These are phyloP conservation scores for Phyllosticta paracitricarpa DNA, from an alignment of 2,329 filamentous ascomycete genomes.

Conservation along the genomic window DNA sequence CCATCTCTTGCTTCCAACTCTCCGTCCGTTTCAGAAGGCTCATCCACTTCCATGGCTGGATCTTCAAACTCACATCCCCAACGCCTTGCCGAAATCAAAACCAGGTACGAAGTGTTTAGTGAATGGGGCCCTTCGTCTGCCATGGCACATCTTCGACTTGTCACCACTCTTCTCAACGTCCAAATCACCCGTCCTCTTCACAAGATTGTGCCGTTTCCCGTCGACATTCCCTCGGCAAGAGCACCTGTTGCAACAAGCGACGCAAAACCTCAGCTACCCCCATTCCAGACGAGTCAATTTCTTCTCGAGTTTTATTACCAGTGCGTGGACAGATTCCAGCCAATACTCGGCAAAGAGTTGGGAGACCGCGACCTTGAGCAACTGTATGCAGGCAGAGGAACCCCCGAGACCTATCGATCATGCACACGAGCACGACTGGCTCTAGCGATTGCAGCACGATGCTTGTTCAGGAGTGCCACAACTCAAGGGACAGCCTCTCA, in stretches of 20 bases:
- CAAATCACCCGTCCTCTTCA: slow-evolving; percentile 6
- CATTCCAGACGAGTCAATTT: slow-evolving; percentile 2
- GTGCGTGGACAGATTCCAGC: slow-evolving; percentile 3
- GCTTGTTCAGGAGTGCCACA: slow-evolving; percentile 7
- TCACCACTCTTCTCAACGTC: slow-evolving; percentile 4
- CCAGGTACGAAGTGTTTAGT: neutral
- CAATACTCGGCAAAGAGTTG: slow-evolving; percentile 1
- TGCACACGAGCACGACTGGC: slow-evolving; percentile 5
- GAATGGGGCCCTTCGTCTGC: slow-evolving; percentile 9
- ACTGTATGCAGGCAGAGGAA: neutral
- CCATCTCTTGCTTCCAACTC: neutral
- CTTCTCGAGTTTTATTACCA: slow-evolving; percentile 10
- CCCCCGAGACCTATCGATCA: slow-evolving; percentile 4
- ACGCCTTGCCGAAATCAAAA: neutral
- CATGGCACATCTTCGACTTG: slow-evolving; percentile 5
- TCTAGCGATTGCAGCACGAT: neutral
- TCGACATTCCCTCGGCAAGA: slow-evolving; percentile 1
- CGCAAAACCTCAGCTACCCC: neutral
- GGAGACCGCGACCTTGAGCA: slow-evolving; percentile 6
- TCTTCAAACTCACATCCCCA: neutral
- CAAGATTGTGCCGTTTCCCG: slow-evolving; percentile 1
- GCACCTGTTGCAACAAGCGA: neutral
- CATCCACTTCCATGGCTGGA: neutral
- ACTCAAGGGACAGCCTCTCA: slow-evolving; percentile 7
- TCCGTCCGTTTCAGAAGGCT: neutral